These are phyloP conservation scores for Pythium folliculosum DNA, from an alignment of 352 stramenopile genomes.

Conservation along the genomic window DNA sequence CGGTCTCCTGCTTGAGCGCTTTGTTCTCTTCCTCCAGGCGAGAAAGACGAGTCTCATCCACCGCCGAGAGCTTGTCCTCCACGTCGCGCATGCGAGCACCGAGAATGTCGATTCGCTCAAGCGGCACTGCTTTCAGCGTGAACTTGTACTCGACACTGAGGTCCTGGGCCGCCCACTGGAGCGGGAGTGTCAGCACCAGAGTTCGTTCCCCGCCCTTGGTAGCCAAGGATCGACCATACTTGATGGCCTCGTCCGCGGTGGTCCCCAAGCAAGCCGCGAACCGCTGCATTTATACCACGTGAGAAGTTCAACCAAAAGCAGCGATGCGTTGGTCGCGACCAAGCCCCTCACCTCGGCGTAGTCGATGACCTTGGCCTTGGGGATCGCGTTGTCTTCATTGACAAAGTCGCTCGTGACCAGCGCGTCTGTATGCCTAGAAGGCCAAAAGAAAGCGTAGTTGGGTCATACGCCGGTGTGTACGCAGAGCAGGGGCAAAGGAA, in stretches of 20 bases:
- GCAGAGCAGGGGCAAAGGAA: too few relatives aligned
- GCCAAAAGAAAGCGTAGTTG: not conserved
- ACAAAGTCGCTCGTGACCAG: conserved; percentile 12
- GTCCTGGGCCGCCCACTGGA: not conserved
- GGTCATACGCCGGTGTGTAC: too few relatives aligned
- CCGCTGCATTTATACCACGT: too few relatives aligned
- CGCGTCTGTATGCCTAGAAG: not conserved
- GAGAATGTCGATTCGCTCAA: conserved; percentile 17
- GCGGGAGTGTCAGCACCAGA: conserved; percentile 1
- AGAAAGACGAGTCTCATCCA: not conserved
- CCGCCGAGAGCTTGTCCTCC: not conserved
- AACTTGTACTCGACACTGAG: conserved; percentile 12
- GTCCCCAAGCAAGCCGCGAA: conserved; percentile 2
- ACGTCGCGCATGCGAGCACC: conserved; percentile 15
- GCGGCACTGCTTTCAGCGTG: conserved; percentile 8
- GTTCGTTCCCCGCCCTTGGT: conserved; percentile 5
- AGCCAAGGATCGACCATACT: not conserved
- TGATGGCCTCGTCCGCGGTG: not conserved
- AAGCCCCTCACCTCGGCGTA: conserved; percentile 24
- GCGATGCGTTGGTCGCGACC: too few relatives aligned
- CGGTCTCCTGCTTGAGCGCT: not conserved
- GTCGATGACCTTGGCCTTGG: conserved; percentile 3
- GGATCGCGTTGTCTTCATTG: conserved; percentile 19
- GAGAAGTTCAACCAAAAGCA: too few relatives aligned
- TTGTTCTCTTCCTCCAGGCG: conserved; percentile 1